A percentile compares a stretch with the other conserved stretches of the same genome.
Evolutionary conservation across 2,329 filamentous ascomycete species (phyloP).

Genomic region (Apiospora malaysiana): DNA sequence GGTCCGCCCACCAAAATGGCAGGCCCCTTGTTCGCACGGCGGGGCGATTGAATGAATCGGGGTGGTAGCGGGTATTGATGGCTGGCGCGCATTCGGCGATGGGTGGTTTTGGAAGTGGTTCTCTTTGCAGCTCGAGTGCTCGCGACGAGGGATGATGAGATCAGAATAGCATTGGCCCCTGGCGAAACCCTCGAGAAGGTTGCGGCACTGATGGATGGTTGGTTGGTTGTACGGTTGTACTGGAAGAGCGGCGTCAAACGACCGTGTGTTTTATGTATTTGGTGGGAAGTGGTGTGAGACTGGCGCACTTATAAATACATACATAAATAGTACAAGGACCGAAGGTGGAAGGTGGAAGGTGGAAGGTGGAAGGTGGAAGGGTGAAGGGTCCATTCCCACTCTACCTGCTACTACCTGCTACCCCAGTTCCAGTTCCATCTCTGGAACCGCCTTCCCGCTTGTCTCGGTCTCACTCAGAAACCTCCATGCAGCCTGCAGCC

Average conservation of each 20-base stretch:
- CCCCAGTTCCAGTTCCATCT: background rate
- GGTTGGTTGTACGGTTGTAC: background rate
- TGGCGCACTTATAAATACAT: background rate
- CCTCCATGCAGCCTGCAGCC: background rate
- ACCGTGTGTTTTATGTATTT: constrained; percentile 17
- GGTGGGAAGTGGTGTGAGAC: constrained; percentile 4
- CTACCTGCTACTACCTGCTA: background rate
- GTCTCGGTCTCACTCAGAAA: background rate
- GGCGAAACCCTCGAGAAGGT: background rate
- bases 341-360: too few relatives aligned
- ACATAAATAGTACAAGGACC: constrained; percentile 14
- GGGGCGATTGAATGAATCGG: constrained; percentile 10
- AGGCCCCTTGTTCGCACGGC: constrained; percentile 1
- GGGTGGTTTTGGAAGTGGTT: background rate
- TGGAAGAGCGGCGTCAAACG: constrained; percentile 7
- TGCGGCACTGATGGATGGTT: constrained; percentile 1
- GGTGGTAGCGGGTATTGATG: background rate
- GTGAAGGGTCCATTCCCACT: background rate
- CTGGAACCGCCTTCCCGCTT: constrained; percentile 7
- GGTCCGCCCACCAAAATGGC: background rate
- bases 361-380: too few relatives aligned
- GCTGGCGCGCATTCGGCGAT: background rate
- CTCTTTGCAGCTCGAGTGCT: background rate
- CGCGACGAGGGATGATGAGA: background rate
- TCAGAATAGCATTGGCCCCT: background rate